phyloP scores from a whole-genome alignment of 108 stramenopile genomes.

The Cyclotella atomus region DNA sequence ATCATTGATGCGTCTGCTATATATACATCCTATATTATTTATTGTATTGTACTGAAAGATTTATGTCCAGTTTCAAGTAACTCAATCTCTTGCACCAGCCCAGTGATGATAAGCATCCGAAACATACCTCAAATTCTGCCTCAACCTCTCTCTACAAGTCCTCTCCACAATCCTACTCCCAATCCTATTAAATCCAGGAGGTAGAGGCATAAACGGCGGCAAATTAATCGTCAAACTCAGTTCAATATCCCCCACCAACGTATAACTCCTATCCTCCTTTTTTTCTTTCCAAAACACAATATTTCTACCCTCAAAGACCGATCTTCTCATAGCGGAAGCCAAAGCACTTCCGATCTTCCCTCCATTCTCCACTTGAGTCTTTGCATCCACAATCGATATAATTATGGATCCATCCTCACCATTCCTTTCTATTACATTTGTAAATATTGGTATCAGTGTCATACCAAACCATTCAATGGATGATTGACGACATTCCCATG shows the following conservation, averaged over 20 bases:
- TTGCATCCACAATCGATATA: slow-evolving; percentile 34
- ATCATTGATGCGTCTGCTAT: too few species aligned
- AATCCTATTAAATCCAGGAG: slow-evolving; percentile 60
- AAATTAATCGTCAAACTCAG: slow-evolving; percentile 45
- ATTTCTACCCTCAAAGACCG: slow-evolving; percentile 32
- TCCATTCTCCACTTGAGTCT: slow-evolving; percentile 33
- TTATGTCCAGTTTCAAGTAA: too few species aligned
- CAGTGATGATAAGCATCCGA: slow-evolving; percentile 45
- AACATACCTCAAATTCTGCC: slow-evolving; percentile 28
- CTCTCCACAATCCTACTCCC: slow-evolving; percentile 56
- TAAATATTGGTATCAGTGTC: slow-evolving; percentile 44
- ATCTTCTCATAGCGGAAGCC: slow-evolving; percentile 38
- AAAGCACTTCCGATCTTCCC: slow-evolving; percentile 26
- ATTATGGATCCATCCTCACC: slow-evolving; percentile 6
- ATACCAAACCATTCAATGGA: slow-evolving; percentile 55
- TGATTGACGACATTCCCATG: slow-evolving; percentile 53
- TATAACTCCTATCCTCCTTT: slow-evolving; percentile 7
- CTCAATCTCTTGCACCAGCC: slow-evolving; percentile 13
- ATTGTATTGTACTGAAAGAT: too few species aligned
- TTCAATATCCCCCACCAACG: slow-evolving; percentile 38
- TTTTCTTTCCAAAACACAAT: slow-evolving; percentile 30
- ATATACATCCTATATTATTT: too few species aligned
- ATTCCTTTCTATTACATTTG: slow-evolving; percentile 45
- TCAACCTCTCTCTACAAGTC: slow-evolving; percentile 40
- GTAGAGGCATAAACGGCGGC: slow-evolving; percentile 50